A percentile compares a stretch with the other conserved stretches of the same genome.
Evolutionary conservation across 768 basidiomycete genomes (phyloP).

Genomic region (Pholiota microspora): DNA sequence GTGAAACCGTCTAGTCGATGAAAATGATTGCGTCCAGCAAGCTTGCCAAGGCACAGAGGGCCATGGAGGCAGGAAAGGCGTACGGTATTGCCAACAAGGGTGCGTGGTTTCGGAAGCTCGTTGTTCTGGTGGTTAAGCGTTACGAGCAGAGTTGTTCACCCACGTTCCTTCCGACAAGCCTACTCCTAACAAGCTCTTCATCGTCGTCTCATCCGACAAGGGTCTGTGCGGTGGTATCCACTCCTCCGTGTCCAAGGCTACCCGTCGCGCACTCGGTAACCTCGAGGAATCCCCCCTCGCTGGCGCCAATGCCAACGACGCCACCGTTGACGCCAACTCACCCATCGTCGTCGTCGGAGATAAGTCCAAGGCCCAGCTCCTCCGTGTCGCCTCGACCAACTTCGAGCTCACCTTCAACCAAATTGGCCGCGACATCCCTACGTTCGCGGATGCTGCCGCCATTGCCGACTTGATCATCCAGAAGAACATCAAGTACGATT

Average conservation of each 20-base stretch:
- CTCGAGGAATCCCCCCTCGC: slow-evolving; percentile 49
- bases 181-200: slow-evolving; percentile 79
- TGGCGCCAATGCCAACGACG: slow-evolving; percentile 38
- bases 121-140: neutral
- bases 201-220: slow-evolving; percentile 97
- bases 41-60: slow-evolving; percentile 91
- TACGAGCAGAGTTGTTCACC: slow-evolving; percentile 76
- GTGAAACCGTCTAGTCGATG: slow-evolving; percentile 66
- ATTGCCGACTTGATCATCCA: slow-evolving; percentile 92
- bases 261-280: slow-evolving; percentile 67
- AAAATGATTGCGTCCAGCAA: slow-evolving; percentile 99
- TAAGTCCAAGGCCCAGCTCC: slow-evolving; percentile 94
- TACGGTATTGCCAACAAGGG: slow-evolving; percentile 93
- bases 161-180: slow-evolving; percentile 69
- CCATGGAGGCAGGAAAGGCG: slow-evolving; percentile 87
- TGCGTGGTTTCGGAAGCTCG: slow-evolving; percentile 31
- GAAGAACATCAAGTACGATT: slow-evolving; percentile 84
- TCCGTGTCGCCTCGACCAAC: slow-evolving; percentile 61
- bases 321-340: slow-evolving; percentile 54
- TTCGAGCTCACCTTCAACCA: slow-evolving; percentile 91
- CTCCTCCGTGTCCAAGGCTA: slow-evolving; percentile 91
- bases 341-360: slow-evolving; percentile 90
- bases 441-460: slow-evolving; percentile 92
- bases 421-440: slow-evolving; percentile 96
- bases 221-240: slow-evolving; percentile 99